Evolutionary conservation across 208 protist species (phyloP).

Genomic region (Trypanosoma theileri): DNA sequence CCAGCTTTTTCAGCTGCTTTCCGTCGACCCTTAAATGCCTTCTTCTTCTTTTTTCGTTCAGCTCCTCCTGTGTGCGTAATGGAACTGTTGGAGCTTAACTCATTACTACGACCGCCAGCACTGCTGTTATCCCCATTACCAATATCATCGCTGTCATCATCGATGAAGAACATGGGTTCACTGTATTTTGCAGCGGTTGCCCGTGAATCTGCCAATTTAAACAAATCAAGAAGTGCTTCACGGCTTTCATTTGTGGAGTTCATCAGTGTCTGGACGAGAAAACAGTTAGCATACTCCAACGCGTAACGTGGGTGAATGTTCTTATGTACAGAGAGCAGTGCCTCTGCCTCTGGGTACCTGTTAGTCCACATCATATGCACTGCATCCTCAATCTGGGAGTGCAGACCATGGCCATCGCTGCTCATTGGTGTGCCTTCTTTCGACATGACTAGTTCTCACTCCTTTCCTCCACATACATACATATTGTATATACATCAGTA

Average conservation of each 20-base stretch:
- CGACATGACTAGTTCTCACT: conserved; percentile 3
- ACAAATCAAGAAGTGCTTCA: conserved; percentile 64
- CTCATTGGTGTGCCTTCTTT: conserved; percentile 5
- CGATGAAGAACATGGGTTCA: conserved; percentile 62
- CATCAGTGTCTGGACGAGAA: conserved; percentile 81
- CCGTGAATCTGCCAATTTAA: conserved; percentile 76
- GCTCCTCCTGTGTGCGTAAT: background rate
- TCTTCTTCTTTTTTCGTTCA: conserved; percentile 57
- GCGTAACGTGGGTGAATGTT: conserved; percentile 79
- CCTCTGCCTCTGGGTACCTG: conserved; percentile 63
- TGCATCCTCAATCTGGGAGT: conserved; percentile 50
- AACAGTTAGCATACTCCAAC: conserved; percentile 78
- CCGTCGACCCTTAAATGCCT: conserved; percentile 54
- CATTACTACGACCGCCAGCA: background rate
- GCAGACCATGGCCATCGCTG: conserved; percentile 37
- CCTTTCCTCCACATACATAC: background rate
- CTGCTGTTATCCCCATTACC: conserved; percentile 8
- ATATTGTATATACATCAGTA: background rate
- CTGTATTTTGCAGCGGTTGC: conserved; percentile 72
- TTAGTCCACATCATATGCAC: conserved; percentile 86
- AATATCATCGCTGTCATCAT: conserved; percentile 37
- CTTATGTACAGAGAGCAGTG: conserved; percentile 61
- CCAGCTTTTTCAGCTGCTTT: conserved; percentile 54
- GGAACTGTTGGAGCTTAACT: too few species aligned
- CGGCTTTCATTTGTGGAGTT: conserved; percentile 77